A percentile compares a stretch with the other conserved stretches of the same genome.
phyloP scores from a whole-genome alignment of 306 rosid species.

The Sphenostylis stenocarpa region DNA sequence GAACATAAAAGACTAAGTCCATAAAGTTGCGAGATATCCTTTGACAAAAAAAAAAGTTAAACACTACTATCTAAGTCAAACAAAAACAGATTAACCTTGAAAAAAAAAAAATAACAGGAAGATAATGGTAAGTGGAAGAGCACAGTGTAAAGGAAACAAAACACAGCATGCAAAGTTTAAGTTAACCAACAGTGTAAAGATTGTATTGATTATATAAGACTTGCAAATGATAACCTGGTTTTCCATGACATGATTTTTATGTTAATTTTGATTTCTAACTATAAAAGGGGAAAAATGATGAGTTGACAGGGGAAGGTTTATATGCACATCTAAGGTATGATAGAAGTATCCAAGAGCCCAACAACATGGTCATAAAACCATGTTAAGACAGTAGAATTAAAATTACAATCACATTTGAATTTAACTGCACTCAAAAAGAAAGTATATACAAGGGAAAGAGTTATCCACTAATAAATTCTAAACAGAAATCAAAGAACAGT shows the following conservation, averaged over 20 bases:
- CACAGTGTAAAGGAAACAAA: background rate
- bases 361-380: background rate
- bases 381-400: background rate
- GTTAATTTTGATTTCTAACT: background rate
- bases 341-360: no score
- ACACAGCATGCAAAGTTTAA: background rate
- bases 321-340: background rate
- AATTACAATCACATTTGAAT: slow-evolving; percentile 13
- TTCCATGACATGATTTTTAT: background rate
- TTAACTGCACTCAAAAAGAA: slow-evolving; percentile 16
- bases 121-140: background rate
- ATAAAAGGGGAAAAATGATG: background rate
- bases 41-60: slow-evolving; percentile 5
- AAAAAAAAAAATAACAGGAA: background rate
- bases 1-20: slow-evolving; percentile 10
- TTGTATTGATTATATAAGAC: no score
- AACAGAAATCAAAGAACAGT: slow-evolving; percentile 32
- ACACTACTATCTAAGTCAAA: slow-evolving; percentile 1
- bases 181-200: no score
- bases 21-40: slow-evolving; percentile 9
- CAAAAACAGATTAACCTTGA: background rate
- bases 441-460: background rate
- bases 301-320: background rate
- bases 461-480: background rate
- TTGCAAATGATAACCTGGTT: background rate